A percentile compares a stretch with the other conserved stretches of the same genome.
These are phyloP conservation scores for Rhodotorula diobovata DNA, from an alignment of 768 basidiomycete genomes.

Conservation along the genomic window DNA sequence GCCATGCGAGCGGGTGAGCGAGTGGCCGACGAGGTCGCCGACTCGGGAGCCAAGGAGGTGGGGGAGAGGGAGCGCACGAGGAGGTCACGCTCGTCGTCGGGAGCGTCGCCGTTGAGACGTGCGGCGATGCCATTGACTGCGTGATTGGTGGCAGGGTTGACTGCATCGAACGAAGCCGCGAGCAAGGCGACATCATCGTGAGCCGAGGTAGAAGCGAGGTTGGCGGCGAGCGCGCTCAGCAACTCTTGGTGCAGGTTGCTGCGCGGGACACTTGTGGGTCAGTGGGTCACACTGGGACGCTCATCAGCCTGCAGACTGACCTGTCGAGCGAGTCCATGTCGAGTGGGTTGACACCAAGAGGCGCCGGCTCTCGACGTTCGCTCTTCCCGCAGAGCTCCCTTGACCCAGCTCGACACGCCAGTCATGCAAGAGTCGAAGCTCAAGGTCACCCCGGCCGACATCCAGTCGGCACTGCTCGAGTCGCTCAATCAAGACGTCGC, in stretches of 20 bases:
- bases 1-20: not conserved
- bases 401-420: not conserved
- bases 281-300: not conserved
- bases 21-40: not conserved
- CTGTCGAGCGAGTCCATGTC: conserved; percentile 15
- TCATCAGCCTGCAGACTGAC: too few species aligned
- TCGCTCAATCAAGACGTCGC: not conserved
- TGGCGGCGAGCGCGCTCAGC: conserved; percentile 33
- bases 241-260: conserved; percentile 28
- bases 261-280: not conserved
- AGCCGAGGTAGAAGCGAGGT: conserved; percentile 12
- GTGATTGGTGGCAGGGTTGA: not conserved
- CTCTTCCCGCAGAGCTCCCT: not conserved
- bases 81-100: not conserved
- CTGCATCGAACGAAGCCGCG: conserved; percentile 7
- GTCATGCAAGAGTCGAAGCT: conserved; percentile 2
- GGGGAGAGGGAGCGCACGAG: conserved; percentile 14
- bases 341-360: not conserved
- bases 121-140: not conserved
- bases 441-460: not conserved
- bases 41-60: conserved; percentile 4
- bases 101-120: not conserved
- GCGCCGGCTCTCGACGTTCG: not conserved
- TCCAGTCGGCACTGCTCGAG: not conserved
- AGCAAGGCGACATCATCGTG: conserved; percentile 17